Percentiles rank a stretch among this genome's conserved stretches.
phyloP scores from a whole-genome alignment of 1,139 yeast species.

The Yamadazyma epiphylla region DNA sequence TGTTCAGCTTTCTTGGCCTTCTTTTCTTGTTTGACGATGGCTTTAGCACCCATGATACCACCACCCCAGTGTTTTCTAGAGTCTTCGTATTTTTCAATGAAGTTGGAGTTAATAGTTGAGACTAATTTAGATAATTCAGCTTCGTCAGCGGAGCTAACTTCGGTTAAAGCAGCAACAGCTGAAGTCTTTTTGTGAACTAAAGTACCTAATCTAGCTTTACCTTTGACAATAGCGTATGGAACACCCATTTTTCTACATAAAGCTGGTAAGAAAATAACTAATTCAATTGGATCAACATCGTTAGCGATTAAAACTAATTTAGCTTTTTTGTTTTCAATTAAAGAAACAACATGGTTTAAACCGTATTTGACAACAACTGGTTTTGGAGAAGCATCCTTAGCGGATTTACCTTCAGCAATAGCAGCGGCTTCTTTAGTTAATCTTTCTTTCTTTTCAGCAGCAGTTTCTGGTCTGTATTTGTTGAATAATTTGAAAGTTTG shows the following conservation, averaged over 20 bases:
- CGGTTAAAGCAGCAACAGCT: constrained; percentile 95
- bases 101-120: constrained; percentile 91
- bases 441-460: constrained; percentile 97
- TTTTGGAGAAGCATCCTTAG: constrained; percentile 93
- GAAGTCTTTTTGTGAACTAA: constrained; percentile 96
- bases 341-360: constrained; percentile 96
- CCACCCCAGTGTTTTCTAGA: constrained; percentile 99
- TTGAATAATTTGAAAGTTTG: constrained; percentile 94
- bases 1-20: constrained; percentile 39
- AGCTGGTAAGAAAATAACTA: constrained; percentile 95
- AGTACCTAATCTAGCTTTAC: constrained; percentile 98
- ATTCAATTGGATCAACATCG: constrained; percentile 98
- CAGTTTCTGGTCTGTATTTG: constrained; percentile 98
- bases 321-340: constrained; percentile 97
- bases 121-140: constrained; percentile 89
- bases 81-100: constrained; percentile 88
- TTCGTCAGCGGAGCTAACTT: constrained; percentile 90
- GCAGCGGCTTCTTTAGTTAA: constrained; percentile 98
- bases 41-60: constrained; percentile 95
- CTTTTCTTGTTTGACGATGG: constrained; percentile 64
- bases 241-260: constrained; percentile 99
- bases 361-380: constrained; percentile 96
- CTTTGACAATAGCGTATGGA: constrained; percentile 97
- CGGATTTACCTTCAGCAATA: constrained; percentile 94
- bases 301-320: constrained; percentile 94